Evolutionary conservation across 1,284 basidiomycete genomes (phyloP).

Genomic region (Uromyces viciae-fabae): DNA sequence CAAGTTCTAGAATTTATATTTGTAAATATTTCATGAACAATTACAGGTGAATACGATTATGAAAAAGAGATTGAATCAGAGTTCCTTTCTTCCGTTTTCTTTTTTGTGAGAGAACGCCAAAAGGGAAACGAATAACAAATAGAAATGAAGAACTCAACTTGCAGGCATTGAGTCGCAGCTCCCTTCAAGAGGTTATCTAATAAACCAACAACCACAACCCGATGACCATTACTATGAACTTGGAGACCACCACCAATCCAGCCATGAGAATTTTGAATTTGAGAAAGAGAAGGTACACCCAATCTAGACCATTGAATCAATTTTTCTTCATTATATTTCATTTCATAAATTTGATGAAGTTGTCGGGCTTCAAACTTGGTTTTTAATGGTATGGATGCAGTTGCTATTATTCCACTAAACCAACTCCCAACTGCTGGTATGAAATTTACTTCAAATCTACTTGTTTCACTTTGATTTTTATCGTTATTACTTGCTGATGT

Average conservation of each 20-base stretch:
- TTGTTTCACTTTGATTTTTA: neutral
- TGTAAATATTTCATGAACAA: neutral
- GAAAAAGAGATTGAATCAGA: too few species aligned
- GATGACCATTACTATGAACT: constrained; percentile 78
- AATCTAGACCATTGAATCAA: constrained; percentile 61
- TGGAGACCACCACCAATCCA: constrained; percentile 91
- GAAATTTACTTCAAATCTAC: constrained; percentile 70
- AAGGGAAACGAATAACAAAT: neutral
- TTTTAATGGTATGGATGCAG: constrained; percentile 74
- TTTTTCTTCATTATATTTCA: constrained; percentile 71
- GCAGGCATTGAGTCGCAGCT: constrained; percentile 93
- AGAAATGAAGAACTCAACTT: constrained; percentile 61
- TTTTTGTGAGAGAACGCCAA: neutral
- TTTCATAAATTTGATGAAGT: constrained; percentile 70
- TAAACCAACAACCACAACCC: constrained; percentile 88
- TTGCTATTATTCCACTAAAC: constrained; percentile 93
- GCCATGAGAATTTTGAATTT: constrained; percentile 78
- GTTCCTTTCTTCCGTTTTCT: too few species aligned
- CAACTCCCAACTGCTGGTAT: constrained; percentile 83
- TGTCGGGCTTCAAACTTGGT: constrained; percentile 67
- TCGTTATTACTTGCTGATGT: neutral
- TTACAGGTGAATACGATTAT: too few species aligned
- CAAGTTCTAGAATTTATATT: constrained; percentile 66
- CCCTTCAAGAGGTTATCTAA: constrained; percentile 95
- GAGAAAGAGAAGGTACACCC: constrained; percentile 67